Evolutionary conservation across 2,329 filamentous ascomycete genomes (phyloP).

Genomic region (Ophiobolus disseminans): DNA sequence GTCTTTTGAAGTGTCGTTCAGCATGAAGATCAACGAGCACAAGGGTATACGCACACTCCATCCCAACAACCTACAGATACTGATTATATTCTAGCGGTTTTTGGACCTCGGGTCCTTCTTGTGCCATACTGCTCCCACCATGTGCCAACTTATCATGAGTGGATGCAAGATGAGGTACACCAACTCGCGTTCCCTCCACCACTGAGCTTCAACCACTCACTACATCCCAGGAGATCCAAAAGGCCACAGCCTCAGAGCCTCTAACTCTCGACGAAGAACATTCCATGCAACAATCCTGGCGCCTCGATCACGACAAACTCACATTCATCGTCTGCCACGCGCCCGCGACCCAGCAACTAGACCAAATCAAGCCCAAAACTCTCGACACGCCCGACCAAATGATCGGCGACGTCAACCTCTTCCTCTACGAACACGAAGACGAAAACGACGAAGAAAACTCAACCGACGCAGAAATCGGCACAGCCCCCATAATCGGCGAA

Average conservation of each 20-base stretch:
- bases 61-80: too few species aligned
- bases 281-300: constrained; percentile 89
- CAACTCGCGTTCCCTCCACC: not conserved
- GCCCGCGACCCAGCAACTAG: constrained; percentile 6
- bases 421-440: constrained; percentile 63
- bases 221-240: constrained; percentile 66
- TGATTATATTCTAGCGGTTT: constrained; percentile 71
- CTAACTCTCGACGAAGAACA: constrained; percentile 83
- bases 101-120: constrained; percentile 71
- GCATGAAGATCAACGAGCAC: constrained; percentile 54
- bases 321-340: constrained; percentile 81
- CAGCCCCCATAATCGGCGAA: constrained; percentile 67
- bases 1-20: too few species aligned
- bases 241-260: constrained; percentile 86
- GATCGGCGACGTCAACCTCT: constrained; percentile 67
- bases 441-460: constrained; percentile 14
- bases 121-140: constrained; percentile 86
- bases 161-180: constrained; percentile 83
- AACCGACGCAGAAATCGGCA: not conserved
- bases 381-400: constrained; percentile 62
- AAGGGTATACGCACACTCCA: too few species aligned
- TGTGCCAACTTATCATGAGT: constrained; percentile 82
- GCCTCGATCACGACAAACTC: constrained; percentile 80
- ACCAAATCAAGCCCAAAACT: constrained; percentile 20
- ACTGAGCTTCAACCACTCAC: not conserved